Evolutionary conservation across 2,329 filamentous ascomycete species (phyloP).

Genomic region (Hypoxylon sp.): DNA sequence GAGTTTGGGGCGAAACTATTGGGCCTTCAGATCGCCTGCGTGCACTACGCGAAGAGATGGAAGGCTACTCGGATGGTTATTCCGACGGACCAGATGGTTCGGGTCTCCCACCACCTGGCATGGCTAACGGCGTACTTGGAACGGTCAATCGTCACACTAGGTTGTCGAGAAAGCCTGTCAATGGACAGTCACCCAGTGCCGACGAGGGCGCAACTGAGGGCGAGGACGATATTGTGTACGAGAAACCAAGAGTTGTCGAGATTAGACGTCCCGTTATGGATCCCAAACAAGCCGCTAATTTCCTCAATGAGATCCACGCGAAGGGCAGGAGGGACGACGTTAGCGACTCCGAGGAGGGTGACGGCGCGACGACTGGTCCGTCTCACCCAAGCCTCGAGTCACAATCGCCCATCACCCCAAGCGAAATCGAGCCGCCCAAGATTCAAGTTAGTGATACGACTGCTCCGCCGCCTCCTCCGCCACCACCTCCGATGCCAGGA

Average conservation of each 20-base stretch:
- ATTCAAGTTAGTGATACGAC: slow-evolving; percentile 67
- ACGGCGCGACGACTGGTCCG: slow-evolving; percentile 80
- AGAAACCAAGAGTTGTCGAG: slow-evolving; percentile 85
- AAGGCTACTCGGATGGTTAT: slow-evolving; percentile 64
- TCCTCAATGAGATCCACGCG: slow-evolving; percentile 77
- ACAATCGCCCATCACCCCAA: slow-evolving; percentile 76
- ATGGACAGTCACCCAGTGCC: slow-evolving; percentile 51
- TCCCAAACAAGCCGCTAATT: slow-evolving; percentile 76
- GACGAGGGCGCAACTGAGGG: slow-evolving; percentile 62
- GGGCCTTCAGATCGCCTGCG: slow-evolving; percentile 93
- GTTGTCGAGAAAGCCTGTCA: slow-evolving; percentile 69
- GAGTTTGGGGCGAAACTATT: slow-evolving; percentile 85
- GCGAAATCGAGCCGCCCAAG: slow-evolving; percentile 72
- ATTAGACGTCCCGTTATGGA: slow-evolving; percentile 79
- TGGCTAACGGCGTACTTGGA: slow-evolving; percentile 81
- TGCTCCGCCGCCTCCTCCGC: slow-evolving; percentile 58
- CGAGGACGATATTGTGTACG: slow-evolving; percentile 77
- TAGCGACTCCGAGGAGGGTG: slow-evolving; percentile 79
- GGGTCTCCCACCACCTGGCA: slow-evolving; percentile 71
- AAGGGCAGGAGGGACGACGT: slow-evolving; percentile 82
- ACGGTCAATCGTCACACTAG: slow-evolving; percentile 75
- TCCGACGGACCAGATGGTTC: slow-evolving; percentile 61
- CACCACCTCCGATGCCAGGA: slow-evolving; percentile 50
- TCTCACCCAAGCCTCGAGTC: slow-evolving; percentile 83
- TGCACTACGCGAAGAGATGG: slow-evolving; percentile 95